phyloP scores from a whole-genome alignment of 495 filamentous ascomycete genomes.

The Cryomyces minteri region DNA sequence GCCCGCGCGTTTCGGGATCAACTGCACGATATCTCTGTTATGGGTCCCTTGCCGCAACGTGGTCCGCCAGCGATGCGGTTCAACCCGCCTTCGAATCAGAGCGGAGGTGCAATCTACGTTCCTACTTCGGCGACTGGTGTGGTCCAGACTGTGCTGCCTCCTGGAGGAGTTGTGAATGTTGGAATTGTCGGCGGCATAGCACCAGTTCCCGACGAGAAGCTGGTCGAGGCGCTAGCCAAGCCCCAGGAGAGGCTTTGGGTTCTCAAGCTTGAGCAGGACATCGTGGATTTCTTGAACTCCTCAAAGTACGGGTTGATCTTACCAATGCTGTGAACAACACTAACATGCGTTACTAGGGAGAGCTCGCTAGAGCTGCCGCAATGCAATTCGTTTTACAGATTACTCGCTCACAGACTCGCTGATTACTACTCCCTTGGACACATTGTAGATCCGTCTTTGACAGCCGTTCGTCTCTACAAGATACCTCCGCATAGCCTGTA shows the following conservation, averaged over 20 bases:
- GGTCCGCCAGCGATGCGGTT: slow-evolving; percentile 2
- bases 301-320: slow-evolving; percentile 42
- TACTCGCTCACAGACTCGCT: slow-evolving; percentile 87
- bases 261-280: slow-evolving; percentile 74
- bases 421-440: slow-evolving; percentile 97
- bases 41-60: slow-evolving; percentile 15
- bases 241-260: slow-evolving; percentile 80
- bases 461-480: slow-evolving; percentile 70
- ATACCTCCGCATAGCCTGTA: slow-evolving; percentile 70
- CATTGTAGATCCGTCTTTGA: slow-evolving; percentile 63
- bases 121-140: slow-evolving; percentile 3
- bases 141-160: neutral
- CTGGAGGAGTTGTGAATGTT: neutral
- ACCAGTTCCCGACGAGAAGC: slow-evolving; percentile 67
- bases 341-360: slow-evolving; percentile 33
- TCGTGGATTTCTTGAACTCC: slow-evolving; percentile 75
- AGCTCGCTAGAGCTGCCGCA: slow-evolving; percentile 72
- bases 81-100: neutral
- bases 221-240: slow-evolving; percentile 77
- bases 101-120: neutral
- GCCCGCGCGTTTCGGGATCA: slow-evolving; percentile 56
- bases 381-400: slow-evolving; percentile 86
- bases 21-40: slow-evolving; percentile 50
- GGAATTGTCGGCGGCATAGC: neutral
- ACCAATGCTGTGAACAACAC: slow-evolving; percentile 1